Base-by-base conservation (phyloP, 2,329 filamentous ascomycete species). In the Botrytis medusae region DNA sequence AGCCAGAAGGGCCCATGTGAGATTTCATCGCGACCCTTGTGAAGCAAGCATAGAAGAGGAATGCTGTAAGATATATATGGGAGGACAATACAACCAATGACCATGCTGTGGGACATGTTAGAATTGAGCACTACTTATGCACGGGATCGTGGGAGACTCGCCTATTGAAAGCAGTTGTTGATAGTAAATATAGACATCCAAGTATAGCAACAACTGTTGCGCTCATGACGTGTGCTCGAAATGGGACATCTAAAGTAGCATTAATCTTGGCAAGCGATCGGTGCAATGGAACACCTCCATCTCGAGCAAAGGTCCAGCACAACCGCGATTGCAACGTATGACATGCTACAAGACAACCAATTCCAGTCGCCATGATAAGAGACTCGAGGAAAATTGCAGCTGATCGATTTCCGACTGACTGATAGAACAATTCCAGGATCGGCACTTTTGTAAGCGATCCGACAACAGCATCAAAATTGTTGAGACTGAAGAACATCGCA, bases 1-100 rank as follows among this genome's bases (percentile, higher is more conserved):
- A 92, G 82, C 59, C 85, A 84, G 79, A 92, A 92, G 0, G 86
- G 79, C 2, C 83, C 82, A 63, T 87, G 84, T 0, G 90, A 89
- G 14, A 94, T 83, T 84, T 88, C 90, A 69, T 85, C 88, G 20
- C 81, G 77, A 3, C 81, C 81, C 42, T 78, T 79, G 25, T 78
- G 74, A 34, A 82, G 78, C 25, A 85, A 82, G 0, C 82, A 83
- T 2, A 81, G 65, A 18, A 72, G 62, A 16, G 71, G 71, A 5
- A 72, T 69, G 12, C 62, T 60, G 29, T 72, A 72, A 29, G 71
- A 72, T 37, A 69, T 5, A 61, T 72, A 72, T 7, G 71, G 71
- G 22, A 72, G 71, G 18, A 69, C 71, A 40, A 72, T 72, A 29
- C 71, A 72, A 18, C 71, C 71, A 48, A 69, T 72, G 5, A 72